Conservation (phyloP, 805 yeast species). For the Barnettozyma sp. region DNA sequence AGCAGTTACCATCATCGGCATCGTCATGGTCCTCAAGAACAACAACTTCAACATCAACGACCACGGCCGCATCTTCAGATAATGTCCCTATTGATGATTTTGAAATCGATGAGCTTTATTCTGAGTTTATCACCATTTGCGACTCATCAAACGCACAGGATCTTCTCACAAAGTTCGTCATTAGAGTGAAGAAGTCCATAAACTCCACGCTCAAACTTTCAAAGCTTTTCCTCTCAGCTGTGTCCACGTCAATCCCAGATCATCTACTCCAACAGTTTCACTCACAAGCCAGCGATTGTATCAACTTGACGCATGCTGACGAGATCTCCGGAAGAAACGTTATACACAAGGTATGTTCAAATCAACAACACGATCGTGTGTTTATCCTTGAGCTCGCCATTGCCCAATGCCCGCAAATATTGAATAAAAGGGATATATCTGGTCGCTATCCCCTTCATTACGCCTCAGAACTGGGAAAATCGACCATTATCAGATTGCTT, state of each 20-base stretch:
- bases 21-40: background rate
- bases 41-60: constrained; percentile 1
- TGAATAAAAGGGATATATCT: constrained; percentile 48
- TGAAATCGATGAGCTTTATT: constrained; percentile 62
- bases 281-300: constrained; percentile 32
- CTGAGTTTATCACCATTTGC: constrained; percentile 56
- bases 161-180: constrained; percentile 39
- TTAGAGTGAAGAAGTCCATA: constrained; percentile 34
- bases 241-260: constrained; percentile 57
- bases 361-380: constrained; percentile 16
- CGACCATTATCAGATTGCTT: constrained; percentile 35
- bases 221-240: constrained; percentile 63
- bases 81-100: constrained; percentile 27
- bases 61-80: constrained; percentile 1
- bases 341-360: constrained; percentile 56
- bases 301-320: constrained; percentile 59
- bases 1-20: background rate
- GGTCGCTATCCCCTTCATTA: constrained; percentile 86
- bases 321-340: constrained; percentile 69
- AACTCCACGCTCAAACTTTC: constrained; percentile 46
- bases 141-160: constrained; percentile 31
- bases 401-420: constrained; percentile 17
- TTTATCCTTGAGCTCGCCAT: constrained; percentile 22
- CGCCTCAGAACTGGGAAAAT: constrained; percentile 58
- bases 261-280: constrained; percentile 41